These are phyloP conservation scores for Neocucurbitaria cava DNA, from an alignment of 2,329 filamentous ascomycete genomes.

Conservation along the genomic window DNA sequence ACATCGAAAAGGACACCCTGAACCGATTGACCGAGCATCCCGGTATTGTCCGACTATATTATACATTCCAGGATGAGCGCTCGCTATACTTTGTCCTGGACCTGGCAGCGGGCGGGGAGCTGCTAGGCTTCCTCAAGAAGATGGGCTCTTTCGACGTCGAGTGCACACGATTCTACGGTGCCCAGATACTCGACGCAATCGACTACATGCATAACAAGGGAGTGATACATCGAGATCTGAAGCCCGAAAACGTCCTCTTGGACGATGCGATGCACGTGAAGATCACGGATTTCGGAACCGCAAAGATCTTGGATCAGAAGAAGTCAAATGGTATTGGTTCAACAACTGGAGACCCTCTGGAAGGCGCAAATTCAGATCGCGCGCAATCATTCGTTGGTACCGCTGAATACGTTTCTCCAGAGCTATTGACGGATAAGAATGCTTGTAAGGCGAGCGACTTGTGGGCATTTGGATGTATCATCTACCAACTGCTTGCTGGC, in stretches of 20 bases:
- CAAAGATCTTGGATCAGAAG: slow-evolving; percentile 78
- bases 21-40: slow-evolving; percentile 96
- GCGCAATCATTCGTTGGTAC: slow-evolving; percentile 97
- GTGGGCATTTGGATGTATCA: slow-evolving; percentile 98
- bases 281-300: slow-evolving; percentile 98
- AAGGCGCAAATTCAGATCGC: slow-evolving; percentile 70
- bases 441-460: slow-evolving; percentile 97
- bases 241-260: slow-evolving; percentile 94
- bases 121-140: slow-evolving; percentile 91
- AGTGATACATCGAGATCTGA: slow-evolving; percentile 95
- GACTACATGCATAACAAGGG: slow-evolving; percentile 97
- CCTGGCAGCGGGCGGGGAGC: slow-evolving; percentile 87
- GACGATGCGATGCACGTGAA: slow-evolving; percentile 98
- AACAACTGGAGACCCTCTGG: slow-evolving; percentile 57
- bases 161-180: slow-evolving; percentile 91
- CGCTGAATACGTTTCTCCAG: slow-evolving; percentile 96
- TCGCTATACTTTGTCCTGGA: slow-evolving; percentile 98
- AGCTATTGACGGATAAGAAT: slow-evolving; percentile 94
- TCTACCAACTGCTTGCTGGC: slow-evolving; percentile 96
- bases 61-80: slow-evolving; percentile 96
- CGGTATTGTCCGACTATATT: slow-evolving; percentile 94
- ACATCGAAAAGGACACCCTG: slow-evolving; percentile 98
- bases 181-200: slow-evolving; percentile 94
- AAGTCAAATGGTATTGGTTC: slow-evolving; percentile 52
- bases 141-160: slow-evolving; percentile 94